Conservation (phyloP, 2,329 filamentous ascomycete species). For the Colletotrichum caudatum region DNA sequence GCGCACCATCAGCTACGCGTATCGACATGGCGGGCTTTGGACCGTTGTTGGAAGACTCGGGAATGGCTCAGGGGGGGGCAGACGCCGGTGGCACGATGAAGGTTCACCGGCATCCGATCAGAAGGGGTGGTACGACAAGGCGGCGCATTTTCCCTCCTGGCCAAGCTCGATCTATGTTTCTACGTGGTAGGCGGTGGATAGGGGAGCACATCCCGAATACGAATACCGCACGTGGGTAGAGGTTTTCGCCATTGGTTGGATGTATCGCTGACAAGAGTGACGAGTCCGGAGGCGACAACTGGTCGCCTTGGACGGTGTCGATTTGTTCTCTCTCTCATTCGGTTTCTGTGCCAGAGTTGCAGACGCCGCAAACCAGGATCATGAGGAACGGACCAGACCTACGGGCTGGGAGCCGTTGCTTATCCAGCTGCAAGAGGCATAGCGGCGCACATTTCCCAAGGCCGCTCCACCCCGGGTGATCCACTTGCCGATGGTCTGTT, state of each 20-base stretch:
- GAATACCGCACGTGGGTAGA: not conserved
- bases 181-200: not conserved
- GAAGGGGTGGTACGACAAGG: conserved; percentile 34
- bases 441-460: conserved; percentile 21
- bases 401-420: conserved; percentile 5
- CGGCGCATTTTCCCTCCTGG: conserved; percentile 16
- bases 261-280: conserved; percentile 8
- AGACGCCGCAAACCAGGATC: not conserved
- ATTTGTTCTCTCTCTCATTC: too few species aligned
- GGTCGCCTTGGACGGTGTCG: conserved; percentile 15
- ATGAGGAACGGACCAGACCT: not conserved
- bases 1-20: not conserved
- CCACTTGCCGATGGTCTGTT: conserved; percentile 40
- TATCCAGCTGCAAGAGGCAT: conserved; percentile 19
- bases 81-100: conserved; percentile 38
- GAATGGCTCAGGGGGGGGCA: conserved; percentile 24
- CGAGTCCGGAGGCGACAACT: conserved; percentile 26
- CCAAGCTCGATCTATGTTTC: conserved; percentile 14
- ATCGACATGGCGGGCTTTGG: conserved; percentile 33
- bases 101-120: conserved; percentile 37
- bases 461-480: conserved; percentile 28
- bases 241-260: not conserved
- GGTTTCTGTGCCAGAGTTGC: not conserved
- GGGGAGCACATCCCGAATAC: conserved; percentile 28
- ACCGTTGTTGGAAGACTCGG: conserved; percentile 14